Conservation (phyloP, 805 yeast species). For the Ogataea chonburiensis region DNA sequence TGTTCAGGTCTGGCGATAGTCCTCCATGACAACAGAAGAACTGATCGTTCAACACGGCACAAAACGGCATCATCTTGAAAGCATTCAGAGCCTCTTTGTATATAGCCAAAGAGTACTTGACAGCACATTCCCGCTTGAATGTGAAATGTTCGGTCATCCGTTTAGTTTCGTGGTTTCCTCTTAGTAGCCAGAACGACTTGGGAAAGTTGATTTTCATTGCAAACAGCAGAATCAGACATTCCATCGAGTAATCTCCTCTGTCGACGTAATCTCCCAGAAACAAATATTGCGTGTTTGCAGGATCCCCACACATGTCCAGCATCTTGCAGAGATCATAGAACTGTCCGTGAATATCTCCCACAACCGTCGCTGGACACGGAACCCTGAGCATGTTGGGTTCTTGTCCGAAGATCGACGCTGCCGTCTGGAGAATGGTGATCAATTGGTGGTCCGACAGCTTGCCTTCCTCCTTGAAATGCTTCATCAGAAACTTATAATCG, state of each 20-base stretch:
- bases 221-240: conserved; percentile 73
- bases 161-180: conserved; percentile 95
- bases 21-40: conserved; percentile 97
- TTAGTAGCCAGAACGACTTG: conserved; percentile 67
- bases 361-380: conserved; percentile 90
- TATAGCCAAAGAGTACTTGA: conserved; percentile 65
- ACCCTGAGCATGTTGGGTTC: conserved; percentile 82
- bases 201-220: conserved; percentile 78
- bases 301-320: conserved; percentile 91
- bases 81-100: conserved; percentile 74
- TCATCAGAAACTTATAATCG: conserved; percentile 64
- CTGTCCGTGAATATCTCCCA: conserved; percentile 98
- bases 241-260: conserved; percentile 90
- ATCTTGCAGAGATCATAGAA: conserved; percentile 85
- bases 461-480: conserved; percentile 81
- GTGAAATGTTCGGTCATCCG: conserved; percentile 94
- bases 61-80: conserved; percentile 84
- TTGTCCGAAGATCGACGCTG: conserved; percentile 55
- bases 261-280: conserved; percentile 96
- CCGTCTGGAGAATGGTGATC: conserved; percentile 57
- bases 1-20: conserved; percentile 74
- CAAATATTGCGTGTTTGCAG: conserved; percentile 68
- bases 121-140: conserved; percentile 84
- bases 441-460: conserved; percentile 71
- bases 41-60: conserved; percentile 89